Evolutionary conservation across 1,139 yeast species (phyloP).

Genomic region (Candida tropicalis): DNA sequence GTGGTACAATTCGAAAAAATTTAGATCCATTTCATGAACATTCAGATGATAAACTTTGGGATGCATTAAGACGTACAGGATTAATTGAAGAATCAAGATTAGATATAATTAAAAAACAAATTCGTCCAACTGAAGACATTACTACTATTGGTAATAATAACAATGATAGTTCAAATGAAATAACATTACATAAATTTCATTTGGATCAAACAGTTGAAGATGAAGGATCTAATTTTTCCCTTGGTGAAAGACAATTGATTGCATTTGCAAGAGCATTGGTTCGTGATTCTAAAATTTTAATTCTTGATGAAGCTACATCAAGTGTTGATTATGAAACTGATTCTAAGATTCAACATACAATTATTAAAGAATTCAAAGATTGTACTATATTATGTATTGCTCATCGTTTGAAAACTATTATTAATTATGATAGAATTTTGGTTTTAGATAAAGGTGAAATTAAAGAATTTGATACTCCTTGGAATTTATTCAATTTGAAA

Average conservation of each 20-base stretch:
- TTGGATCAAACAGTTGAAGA: conserved; percentile 40
- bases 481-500: conserved; percentile 24
- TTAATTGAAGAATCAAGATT: conserved; percentile 28
- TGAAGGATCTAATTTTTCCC: conserved; percentile 42
- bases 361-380: conserved; percentile 33
- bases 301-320: conserved; percentile 47
- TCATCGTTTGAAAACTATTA: conserved; percentile 42
- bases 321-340: conserved; percentile 49
- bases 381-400: conserved; percentile 48
- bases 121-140: conserved; percentile 14
- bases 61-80: conserved; percentile 37
- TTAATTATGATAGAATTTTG: conserved; percentile 39
- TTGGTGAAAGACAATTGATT: conserved; percentile 45
- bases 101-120: conserved; percentile 20
- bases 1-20: conserved; percentile 79
- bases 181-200: conserved; percentile 40
- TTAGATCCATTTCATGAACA: conserved; percentile 63
- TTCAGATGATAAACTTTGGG: conserved; percentile 37
- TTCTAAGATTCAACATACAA: conserved; percentile 39
- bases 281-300: conserved; percentile 38
- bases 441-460: conserved; percentile 55
- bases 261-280: conserved; percentile 47
- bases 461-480: conserved; percentile 61
- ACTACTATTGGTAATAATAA: background rate
- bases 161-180: conserved; percentile 14